Evolutionary conservation across 768 basidiomycete genomes (phyloP).

Genomic region (Macrocybe gigantea): DNA sequence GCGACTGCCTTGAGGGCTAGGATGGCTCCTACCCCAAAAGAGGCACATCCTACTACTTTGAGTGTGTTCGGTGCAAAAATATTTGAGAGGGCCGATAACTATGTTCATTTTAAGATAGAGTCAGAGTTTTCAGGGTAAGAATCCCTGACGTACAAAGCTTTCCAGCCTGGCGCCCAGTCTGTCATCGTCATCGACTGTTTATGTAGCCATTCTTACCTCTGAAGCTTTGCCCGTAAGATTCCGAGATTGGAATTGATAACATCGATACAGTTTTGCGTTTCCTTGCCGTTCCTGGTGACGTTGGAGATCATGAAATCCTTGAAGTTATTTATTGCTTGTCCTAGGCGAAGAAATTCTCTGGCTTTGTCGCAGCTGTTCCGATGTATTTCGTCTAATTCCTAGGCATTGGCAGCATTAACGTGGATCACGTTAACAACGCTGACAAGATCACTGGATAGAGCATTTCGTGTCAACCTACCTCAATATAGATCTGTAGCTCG

Average conservation of each 20-base stretch:
- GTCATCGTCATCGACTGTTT: too few species aligned
- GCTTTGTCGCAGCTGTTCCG: not conserved
- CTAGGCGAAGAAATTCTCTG: not conserved
- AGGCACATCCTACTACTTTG: too few species aligned
- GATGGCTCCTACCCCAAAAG: too few species aligned
- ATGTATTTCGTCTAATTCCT: constrained; percentile 1
- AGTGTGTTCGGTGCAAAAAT: too few species aligned
- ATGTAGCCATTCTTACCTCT: too few species aligned
- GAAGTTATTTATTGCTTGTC: constrained; percentile 1
- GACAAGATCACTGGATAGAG: not conserved
- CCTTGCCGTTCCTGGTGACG: not conserved
- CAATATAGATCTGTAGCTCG: constrained; percentile 1
- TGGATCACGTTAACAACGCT: not conserved
- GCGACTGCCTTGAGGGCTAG: too few species aligned
- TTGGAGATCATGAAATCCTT: not conserved
- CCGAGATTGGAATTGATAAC: not conserved
- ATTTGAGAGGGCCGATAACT: too few species aligned
- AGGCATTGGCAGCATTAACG: not conserved
- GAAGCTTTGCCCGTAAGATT: not conserved
- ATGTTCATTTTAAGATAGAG: too few species aligned
- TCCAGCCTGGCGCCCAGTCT: too few species aligned
- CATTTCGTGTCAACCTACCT: not conserved
- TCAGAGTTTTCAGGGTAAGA: too few species aligned
- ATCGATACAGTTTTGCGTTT: not conserved
- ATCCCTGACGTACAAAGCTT: too few species aligned